Base-by-base conservation (phyloP, 2,329 filamentous ascomycete species). In the Neopestalotiopsis sp. region DNA sequence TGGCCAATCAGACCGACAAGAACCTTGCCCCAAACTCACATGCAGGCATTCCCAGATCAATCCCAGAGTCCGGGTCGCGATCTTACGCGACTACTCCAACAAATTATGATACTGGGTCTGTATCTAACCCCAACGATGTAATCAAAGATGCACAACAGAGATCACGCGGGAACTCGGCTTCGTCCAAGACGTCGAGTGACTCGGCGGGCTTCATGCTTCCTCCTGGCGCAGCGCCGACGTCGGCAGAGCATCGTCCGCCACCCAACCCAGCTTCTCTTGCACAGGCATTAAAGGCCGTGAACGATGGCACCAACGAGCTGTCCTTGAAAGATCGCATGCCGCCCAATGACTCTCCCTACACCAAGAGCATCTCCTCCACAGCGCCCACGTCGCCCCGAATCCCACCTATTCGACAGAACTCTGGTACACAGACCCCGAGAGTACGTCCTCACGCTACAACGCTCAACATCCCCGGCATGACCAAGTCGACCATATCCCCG, bases 391-490 rank as follows among this genome's bases (percentile, higher is more conserved):
- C 88, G 32, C 88, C 88, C 61, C 83, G 87, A 77, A 85, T 89
- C 86, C 88, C 88, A 64, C 90, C 92, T 1, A 80, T 91, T 70
- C 85, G 92, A 76, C 91, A 92, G 76, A 93, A 91, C 75, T 96
- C 94, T 12, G 92, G 92, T 69, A 87, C 86, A 65, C 90, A 91
- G 32, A 97, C 95, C 5, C 94, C 95, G 34, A 88, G 92, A 72
- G 88, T 94, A 63, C 90, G 92, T 72, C 88, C 91, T 28, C 94
- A 97, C 80, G 94, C 96, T 10, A 98, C 96, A 17, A 98, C 96
- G 14, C 90, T 98, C 75, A 97, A 97, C 80, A 98, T 99, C 70
- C 96, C 96, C 68, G 96, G 96, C 73, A 90, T 99, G 85, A 99
- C 96, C 69, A 92, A 94, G 77, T 98, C 95, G 70, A 94, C 94